Base-by-base conservation (phyloP, 495 filamentous ascomycete genomes). In the Xylaria bambusicola region DNA sequence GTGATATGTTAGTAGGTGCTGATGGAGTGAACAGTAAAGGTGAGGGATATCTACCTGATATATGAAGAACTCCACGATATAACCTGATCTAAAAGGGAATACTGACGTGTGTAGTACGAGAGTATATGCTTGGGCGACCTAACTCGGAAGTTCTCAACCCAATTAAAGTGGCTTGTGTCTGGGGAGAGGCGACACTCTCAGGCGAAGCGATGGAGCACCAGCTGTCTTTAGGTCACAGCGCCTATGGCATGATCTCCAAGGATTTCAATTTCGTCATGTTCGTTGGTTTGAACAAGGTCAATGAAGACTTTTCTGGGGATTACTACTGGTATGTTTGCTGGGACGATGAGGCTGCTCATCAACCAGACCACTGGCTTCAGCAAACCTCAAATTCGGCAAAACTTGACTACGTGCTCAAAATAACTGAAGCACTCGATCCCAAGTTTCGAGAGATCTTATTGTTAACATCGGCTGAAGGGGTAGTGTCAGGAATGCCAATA, bases 1-100 rank as follows among this genome's bases (percentile, higher is more conserved):
- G 75, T 0, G 63, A 68, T 24, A 60, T 79, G 0, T 54, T 83
- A 3, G 67, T 85, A 8, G 82, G 79, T 3, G 75, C 79, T 0
- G 82, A 84, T 62, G 81, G 80, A 13, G 66, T 74, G 0, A 66
- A 66, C 15, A 75, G 73, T 26, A 47, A 61, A n/a, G 62, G 71
- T 74, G 49, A 12, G 70, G 50, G 26, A 0, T 10, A n/a, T 27
- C 41, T 10, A 12, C 40, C 13, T 8, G 2, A 18, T 29, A 6
- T 23, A 20, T 21, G 21, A 18, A 23, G 5, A 6, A 23, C 6
- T 27, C 3, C 46, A 23, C 27, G 3, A 7, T 17, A 50, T 29
- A 2, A 50, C 12, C 15, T 6, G 4, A 23, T 6, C 5, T 20
- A 44, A 6, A 4, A 5, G n/a, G n/a, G n/a, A 23, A 10, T 6